Evolutionary conservation across 2,329 filamentous ascomycete species (phyloP).

Genomic region (Hymenoscyphus infarciens): DNA sequence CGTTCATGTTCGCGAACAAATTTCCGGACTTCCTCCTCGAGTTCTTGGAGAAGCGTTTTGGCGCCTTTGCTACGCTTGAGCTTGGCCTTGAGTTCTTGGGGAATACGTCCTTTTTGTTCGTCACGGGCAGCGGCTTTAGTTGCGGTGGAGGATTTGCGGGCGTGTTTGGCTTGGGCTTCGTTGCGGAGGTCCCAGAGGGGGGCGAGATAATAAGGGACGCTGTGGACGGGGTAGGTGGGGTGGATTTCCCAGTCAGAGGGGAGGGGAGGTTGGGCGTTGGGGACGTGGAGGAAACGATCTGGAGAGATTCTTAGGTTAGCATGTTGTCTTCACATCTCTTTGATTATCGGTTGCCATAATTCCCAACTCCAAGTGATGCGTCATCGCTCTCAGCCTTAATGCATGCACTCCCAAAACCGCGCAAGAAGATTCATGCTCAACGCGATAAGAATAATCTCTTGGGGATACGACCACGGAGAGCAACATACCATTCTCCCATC

Average conservation of each 20-base stretch:
- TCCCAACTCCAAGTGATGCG: background rate
- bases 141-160: conserved; percentile 36
- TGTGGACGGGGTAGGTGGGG: conserved; percentile 74
- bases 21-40: conserved; percentile 78
- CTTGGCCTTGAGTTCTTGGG: conserved; percentile 74
- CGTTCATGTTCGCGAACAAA: conserved; percentile 65
- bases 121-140: conserved; percentile 12
- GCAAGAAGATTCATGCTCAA: background rate
- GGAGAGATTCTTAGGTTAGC: conserved; percentile 13
- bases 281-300: conserved; percentile 86
- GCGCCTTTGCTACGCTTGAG: conserved; percentile 77
- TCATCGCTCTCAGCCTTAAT: background rate
- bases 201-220: conserved; percentile 85
- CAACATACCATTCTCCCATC: conserved; percentile 87
- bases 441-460: background rate
- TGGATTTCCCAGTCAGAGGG: conserved; percentile 79
- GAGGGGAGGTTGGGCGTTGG: conserved; percentile 77
- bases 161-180: conserved; percentile 34
- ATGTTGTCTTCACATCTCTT: background rate
- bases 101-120: conserved; percentile 56
- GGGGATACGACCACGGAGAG: background rate
- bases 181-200: conserved; percentile 72
- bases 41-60: conserved; percentile 72
- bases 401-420: background rate
- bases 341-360: background rate